phyloP scores from a whole-genome alignment of 2,329 filamentous ascomycete species.

The Venturia oleaginea region DNA sequence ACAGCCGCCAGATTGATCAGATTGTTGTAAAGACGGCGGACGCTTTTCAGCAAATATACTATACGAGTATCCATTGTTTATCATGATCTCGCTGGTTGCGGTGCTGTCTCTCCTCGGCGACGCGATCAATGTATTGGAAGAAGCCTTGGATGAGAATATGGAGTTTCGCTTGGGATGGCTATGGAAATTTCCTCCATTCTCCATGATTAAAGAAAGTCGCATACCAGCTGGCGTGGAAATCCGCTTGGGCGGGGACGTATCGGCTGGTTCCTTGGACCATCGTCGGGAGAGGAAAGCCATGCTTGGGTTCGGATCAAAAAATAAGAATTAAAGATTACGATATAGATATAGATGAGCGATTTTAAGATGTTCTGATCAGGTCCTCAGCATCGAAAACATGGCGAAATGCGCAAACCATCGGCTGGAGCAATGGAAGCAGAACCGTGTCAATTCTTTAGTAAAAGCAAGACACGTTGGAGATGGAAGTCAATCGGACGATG shows the following conservation, averaged over 20 bases:
- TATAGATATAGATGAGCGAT: background rate
- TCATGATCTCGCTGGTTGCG: background rate
- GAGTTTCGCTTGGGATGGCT: conserved; percentile 15
- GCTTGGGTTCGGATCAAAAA: background rate
- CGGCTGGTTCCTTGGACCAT: background rate
- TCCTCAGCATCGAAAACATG: background rate
- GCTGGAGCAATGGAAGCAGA: background rate
- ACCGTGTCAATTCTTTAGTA: background rate
- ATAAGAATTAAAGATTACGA: background rate
- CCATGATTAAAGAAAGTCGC: conserved; percentile 33
- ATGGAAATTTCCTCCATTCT: conserved; percentile 19
- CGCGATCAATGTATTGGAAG: background rate
- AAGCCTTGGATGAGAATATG: conserved; percentile 7
- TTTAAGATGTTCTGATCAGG: background rate
- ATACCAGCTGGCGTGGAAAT: conserved; percentile 35
- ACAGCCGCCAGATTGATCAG: background rate
- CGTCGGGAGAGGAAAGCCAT: conserved; percentile 1
- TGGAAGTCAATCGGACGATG: background rate
- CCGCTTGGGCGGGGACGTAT: conserved; percentile 26
- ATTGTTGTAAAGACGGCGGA: background rate
- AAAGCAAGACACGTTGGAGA: background rate
- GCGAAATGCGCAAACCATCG: background rate
- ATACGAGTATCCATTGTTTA: conserved; percentile 8
- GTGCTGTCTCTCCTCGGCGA: conserved; percentile 1
- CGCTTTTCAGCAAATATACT: conserved; percentile 10